phyloP scores from a whole-genome alignment of 345 rosid genomes.

The Hypericum androsaemum region DNA sequence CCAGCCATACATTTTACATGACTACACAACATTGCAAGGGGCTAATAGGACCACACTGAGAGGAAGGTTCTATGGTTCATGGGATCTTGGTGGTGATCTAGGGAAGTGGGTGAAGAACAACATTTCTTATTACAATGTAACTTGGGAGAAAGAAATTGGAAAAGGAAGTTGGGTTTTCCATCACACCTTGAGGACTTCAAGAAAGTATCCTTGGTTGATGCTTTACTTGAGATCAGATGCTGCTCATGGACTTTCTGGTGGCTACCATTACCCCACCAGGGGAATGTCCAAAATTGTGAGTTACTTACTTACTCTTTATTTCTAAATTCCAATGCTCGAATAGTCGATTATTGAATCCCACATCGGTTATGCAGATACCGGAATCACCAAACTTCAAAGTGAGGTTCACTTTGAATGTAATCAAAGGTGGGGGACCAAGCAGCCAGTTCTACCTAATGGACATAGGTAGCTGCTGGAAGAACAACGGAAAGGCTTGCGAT shows the following conservation, averaged over 20 bases:
- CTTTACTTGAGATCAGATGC: conserved; percentile 88
- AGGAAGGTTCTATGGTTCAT: conserved; percentile 74
- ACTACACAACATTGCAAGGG: conserved; percentile 33
- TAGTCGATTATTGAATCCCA: no score
- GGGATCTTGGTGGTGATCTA: conserved; percentile 39
- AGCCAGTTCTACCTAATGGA: conserved; percentile 24
- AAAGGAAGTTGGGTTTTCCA: conserved; percentile 63
- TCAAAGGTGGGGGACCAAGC: conserved; percentile 16
- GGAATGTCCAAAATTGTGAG: conserved; percentile 62
- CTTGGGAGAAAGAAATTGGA: conserved; percentile 67
- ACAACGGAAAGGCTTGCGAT: conserved; percentile 20
- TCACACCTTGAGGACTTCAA: conserved; percentile 57
- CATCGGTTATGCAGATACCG: conserved; percentile 13
- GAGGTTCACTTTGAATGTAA: conserved; percentile 18
- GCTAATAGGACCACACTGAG: conserved; percentile 30
- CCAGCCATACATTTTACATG: conserved; percentile 55
- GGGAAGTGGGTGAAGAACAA: conserved; percentile 5
- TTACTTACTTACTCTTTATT: no score
- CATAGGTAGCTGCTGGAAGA: conserved; percentile 26
- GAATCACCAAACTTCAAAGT: conserved; percentile 25
- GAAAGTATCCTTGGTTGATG: conserved; percentile 83
- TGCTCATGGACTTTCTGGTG: conserved; percentile 60
- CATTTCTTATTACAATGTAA: conserved; percentile 47
- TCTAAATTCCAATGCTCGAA: no score
- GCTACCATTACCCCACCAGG: conserved; percentile 64